Evolutionary conservation across 2,329 filamentous ascomycete species (phyloP), one percentile per base, ranked within the genome.

Genomic region (Iodosphaeria phyllophila): DNA sequence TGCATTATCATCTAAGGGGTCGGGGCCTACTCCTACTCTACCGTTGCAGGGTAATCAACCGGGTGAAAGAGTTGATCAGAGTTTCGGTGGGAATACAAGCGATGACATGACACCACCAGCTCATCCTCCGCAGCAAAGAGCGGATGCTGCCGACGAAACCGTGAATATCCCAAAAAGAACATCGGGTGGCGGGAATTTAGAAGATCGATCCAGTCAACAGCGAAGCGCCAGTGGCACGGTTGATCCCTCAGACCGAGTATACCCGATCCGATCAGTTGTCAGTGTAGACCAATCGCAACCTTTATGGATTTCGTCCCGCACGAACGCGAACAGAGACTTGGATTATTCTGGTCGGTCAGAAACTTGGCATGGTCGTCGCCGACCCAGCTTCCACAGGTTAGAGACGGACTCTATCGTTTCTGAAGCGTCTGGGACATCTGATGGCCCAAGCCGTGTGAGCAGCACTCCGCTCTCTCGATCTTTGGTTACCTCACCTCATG

Each of bases 251-350:
- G 60, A 84, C 38, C 64, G 75, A 27, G 74, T 86, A 5, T 86
- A 78, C 28, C 78, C 78, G n/a, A 76, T 86, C 16, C 67, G 76
- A 24, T 83, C 76, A n/a, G 72, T 79, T 21, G 58, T 86, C 13
- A 77, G 68, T 5, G 66, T 84, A 20, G 71, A 78, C 35, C 65
- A 32, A 32, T 44, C 35, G 30, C 47, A 35, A 37, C 42, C 30
- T 50, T 59, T 30, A n/a, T n/a, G n/a, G 6, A 35, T 38, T 4
- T 34, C 33, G 29, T 28, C 29, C 5, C 24, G 31, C 11, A 20
- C 32, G 3, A 41, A 49, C 51, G 58, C 40, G 32, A 38, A 46
- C 5, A 40, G 35, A 22, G 52, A 56, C 8, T 34, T 41, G 18
- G 50, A 52, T n/a, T 50, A 50, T 30, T 50, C 52, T 24, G 35